A percentile compares a stretch with the other conserved stretches of the same genome.
phyloP scores from a whole-genome alignment of 108 stramenopile species.

The Nitzschia sp. region DNA sequence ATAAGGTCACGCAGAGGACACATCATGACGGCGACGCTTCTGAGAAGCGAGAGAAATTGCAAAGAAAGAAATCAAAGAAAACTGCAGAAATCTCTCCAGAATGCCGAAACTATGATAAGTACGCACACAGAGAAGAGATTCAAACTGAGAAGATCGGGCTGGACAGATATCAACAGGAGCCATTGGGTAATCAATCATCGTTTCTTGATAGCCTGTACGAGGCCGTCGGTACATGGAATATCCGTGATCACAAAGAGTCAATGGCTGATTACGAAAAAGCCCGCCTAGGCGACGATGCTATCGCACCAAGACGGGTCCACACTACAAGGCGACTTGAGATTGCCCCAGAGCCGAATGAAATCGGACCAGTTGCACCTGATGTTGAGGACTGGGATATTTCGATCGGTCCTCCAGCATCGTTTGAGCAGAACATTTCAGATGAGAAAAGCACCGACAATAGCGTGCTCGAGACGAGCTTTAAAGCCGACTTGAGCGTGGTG shows the following conservation, averaged over 20 bases:
- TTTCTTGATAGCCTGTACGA: not conserved
- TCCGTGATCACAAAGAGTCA: not conserved
- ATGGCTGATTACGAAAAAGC: slow-evolving; percentile 9
- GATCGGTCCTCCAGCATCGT: not conserved
- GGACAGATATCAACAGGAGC: not conserved
- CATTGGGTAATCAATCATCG: too few relatives aligned
- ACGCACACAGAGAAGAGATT: too few relatives aligned
- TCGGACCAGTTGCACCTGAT: not conserved
- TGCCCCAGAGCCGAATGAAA: not conserved
- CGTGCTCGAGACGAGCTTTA: not conserved
- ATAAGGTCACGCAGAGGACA: too few relatives aligned
- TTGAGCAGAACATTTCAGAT: not conserved
- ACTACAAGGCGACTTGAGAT: slow-evolving; percentile 14
- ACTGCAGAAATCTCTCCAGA: not conserved
- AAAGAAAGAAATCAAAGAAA: not conserved
- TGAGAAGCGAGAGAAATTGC: not conserved
- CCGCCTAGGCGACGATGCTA: not conserved
- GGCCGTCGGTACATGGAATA: not conserved
- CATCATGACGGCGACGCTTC: too few relatives aligned
- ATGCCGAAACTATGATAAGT: too few relatives aligned
- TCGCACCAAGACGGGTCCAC: not conserved
- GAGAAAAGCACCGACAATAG: not conserved
- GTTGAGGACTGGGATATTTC: not conserved
- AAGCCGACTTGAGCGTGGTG: not conserved
- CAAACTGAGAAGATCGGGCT: not conserved